phyloP scores from a whole-genome alignment of 257 asterid genomes.

The Oldenlandia corymbosa region DNA sequence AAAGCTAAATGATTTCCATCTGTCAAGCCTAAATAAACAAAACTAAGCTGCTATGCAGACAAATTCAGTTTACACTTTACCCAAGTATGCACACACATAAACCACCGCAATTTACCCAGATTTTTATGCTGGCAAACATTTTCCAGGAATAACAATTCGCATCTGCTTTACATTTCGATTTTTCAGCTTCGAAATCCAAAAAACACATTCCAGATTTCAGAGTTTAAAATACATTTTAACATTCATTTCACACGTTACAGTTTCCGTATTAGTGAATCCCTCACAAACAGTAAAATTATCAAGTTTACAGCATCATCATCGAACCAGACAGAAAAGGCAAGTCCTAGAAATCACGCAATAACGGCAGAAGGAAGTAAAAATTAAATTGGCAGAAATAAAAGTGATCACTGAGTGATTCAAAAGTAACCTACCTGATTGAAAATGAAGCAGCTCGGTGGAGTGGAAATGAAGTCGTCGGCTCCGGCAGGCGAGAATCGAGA shows the following conservation, averaged over 20 bases:
- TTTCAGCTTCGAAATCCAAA: not conserved
- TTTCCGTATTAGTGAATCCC: not conserved
- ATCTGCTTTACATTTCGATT: too few species aligned
- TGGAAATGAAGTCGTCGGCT: not conserved
- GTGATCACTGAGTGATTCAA: not conserved
- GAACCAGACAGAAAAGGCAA: not conserved
- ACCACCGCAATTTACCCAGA: not conserved
- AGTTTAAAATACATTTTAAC: not conserved
- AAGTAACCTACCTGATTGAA: constrained; percentile 2
- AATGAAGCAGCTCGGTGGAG: not conserved
- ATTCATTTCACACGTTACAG: not conserved
- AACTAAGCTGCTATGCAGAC: not conserved
- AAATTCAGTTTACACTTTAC: not conserved
- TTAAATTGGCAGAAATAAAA: not conserved
- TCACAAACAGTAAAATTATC: not conserved
- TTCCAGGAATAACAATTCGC: too few species aligned
- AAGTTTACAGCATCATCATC: not conserved
- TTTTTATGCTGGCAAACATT: too few species aligned
- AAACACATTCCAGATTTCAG: not conserved
- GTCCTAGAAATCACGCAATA: not conserved
- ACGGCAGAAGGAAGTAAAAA: not conserved
- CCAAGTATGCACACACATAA: not conserved
- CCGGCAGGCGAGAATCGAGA: not conserved
- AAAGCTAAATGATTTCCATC: not conserved
- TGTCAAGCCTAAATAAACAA: not conserved